A percentile compares a stretch with the other conserved stretches of the same genome.
Evolutionary conservation across 768 basidiomycete species (phyloP).

Genomic region (Neoboletus magnificus): DNA sequence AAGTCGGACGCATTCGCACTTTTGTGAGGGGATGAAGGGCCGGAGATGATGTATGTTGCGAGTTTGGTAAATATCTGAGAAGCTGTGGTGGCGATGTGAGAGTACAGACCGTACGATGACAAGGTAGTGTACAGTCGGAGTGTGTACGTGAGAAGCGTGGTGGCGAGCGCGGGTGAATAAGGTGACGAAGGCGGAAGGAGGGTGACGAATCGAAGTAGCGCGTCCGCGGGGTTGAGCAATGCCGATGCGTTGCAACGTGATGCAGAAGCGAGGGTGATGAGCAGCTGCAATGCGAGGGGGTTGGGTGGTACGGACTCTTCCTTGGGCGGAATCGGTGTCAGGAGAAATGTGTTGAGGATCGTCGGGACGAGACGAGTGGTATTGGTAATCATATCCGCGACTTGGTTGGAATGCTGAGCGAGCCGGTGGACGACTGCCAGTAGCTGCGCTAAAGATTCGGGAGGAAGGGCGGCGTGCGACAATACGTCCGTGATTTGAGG

Average conservation of each 20-base stretch:
- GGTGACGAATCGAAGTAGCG: slow-evolving; percentile 70
- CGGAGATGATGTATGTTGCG: slow-evolving; percentile 42
- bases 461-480: slow-evolving; percentile 41
- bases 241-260: slow-evolving; percentile 66
- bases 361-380: slow-evolving; percentile 51
- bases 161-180: slow-evolving; percentile 37
- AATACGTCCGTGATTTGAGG: slow-evolving; percentile 45
- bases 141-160: slow-evolving; percentile 50
- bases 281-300: slow-evolving; percentile 52
- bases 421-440: slow-evolving; percentile 59
- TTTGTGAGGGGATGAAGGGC: slow-evolving; percentile 21
- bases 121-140: slow-evolving; percentile 63
- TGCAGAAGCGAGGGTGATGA: slow-evolving; percentile 55
- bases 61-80: slow-evolving; percentile 52
- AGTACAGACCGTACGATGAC: slow-evolving; percentile 75
- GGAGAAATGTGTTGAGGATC: slow-evolving; percentile 55
- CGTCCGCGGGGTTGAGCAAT: slow-evolving; percentile 55
- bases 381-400: slow-evolving; percentile 49
- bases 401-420: slow-evolving; percentile 52
- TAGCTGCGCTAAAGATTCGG: slow-evolving; percentile 52
- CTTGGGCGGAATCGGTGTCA: slow-evolving; percentile 46
- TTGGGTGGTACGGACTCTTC: slow-evolving; percentile 33
- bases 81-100: slow-evolving; percentile 63
- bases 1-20: background rate
- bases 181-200: slow-evolving; percentile 47